A percentile compares a stretch with the other conserved stretches of the same genome.
Conservation (phyloP, 208 protist genomes). For the Trypanosoma lewisi region DNA sequence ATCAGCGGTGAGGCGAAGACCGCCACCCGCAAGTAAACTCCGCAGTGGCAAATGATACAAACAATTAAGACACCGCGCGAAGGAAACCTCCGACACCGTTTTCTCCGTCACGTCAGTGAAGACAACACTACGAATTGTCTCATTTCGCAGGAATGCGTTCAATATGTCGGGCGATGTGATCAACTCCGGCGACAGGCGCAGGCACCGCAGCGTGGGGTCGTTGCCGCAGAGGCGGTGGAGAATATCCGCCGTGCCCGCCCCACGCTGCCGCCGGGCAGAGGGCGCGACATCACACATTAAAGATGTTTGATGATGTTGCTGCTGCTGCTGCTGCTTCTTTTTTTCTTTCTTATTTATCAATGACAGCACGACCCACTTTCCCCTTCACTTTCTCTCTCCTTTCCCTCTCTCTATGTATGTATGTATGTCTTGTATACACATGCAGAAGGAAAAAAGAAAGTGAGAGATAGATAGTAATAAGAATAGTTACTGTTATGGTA, state of each 20-base stretch:
- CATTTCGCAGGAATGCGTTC: constrained; percentile 16
- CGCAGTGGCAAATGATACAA: constrained; percentile 36
- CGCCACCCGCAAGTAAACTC: constrained; percentile 21
- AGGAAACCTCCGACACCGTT: constrained; percentile 4
- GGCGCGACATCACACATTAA: neutral
- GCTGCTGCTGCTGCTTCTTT: constrained; percentile 1
- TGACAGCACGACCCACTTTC: no score
- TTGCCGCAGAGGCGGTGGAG: constrained; percentile 24
- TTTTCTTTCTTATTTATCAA: no score
- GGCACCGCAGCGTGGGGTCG: constrained; percentile 18
- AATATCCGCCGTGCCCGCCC: constrained; percentile 7
- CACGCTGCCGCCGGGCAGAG: neutral
- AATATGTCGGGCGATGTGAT: neutral
- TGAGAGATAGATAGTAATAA: no score
- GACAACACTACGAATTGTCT: constrained; percentile 18
- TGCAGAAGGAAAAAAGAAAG: no score
- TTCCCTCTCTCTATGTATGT: no score
- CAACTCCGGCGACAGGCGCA: constrained; percentile 25
- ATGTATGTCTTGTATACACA: no score
- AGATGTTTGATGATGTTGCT: constrained; percentile 3
- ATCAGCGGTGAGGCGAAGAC: constrained; percentile 6
- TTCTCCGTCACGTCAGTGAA: neutral
- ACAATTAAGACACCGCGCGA: constrained; percentile 21
- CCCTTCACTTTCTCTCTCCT: no score
- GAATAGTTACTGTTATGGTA: no score